Evolutionary conservation across 768 basidiomycete species (phyloP), one percentile per base, ranked within the genome.

Genomic region (Tulasnella sp.): DNA sequence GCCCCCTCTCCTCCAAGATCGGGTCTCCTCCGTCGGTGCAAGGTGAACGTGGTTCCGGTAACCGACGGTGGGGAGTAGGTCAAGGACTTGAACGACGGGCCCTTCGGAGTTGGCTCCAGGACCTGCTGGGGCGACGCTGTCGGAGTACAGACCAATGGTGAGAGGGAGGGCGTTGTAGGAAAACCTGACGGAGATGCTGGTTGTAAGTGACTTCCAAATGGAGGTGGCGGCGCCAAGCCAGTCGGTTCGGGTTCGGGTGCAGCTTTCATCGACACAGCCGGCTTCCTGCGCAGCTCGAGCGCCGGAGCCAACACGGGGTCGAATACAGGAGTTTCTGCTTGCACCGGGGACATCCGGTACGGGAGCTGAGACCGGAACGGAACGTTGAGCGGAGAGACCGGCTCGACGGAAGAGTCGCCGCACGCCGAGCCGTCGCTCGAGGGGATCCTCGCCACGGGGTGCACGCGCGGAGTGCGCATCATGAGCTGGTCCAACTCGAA

Each of bases 401-500:
- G n/a, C 9, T 58, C 40, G 37, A 72, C 20, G 48, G 41, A 37
- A 20, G 3, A 31, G 31, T 69, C 31, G 14, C 9, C 64, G 34
- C 31, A 69, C 31, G 12, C 60, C 31, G 77, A 42, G 18, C 18
- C 41, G 18, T 20, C 18, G 37, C 5, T 64, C 31, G 54, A 28
- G 31, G 11, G n/a, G n/a, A 31, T 31, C 5, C 34, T 34, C 0
- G 64, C 8, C 31, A 18, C 14, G 34, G 64, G 18, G 28, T 69
- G 14, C 28, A 74, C 40, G 7, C 72, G 79, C 16, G 79, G 79
- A 12, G 79, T 80, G 31, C 42, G 42, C 44, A 80, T 69, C 42
- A 80, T 40, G 22, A 80, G 72, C 31, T 80, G 79, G 41, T 80
- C 79, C 79, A 80, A 16, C 72, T 80, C 79, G 79, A 80, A 80